Evolutionary conservation across 139 green algal species (phyloP).

Genomic region (Tetradesmus obliquus): DNA sequence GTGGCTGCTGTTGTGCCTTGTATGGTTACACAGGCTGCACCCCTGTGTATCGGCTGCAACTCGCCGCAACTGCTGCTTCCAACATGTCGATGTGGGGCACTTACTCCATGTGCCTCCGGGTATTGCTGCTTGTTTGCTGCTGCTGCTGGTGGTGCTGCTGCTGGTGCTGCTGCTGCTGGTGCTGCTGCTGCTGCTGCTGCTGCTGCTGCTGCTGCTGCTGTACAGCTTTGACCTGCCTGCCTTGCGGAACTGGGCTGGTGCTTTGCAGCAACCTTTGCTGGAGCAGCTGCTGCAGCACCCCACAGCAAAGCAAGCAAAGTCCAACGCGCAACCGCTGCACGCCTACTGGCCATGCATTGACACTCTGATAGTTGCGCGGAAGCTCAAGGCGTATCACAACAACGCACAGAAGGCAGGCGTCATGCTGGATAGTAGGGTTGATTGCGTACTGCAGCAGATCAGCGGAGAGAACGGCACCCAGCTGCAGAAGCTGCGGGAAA

Average conservation of each 20-base stretch:
- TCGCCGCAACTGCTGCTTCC: no score
- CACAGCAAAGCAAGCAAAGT: no score
- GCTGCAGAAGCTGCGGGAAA: background rate
- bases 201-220: background rate
- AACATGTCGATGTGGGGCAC: no score
- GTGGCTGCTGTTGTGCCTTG: no score
- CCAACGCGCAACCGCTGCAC: background rate
- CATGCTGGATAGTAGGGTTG: background rate
- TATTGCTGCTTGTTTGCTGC: background rate
- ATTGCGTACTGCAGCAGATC: background rate
- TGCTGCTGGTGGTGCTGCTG: background rate
- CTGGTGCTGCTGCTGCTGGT: background rate
- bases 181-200: background rate
- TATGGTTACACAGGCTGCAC: no score
- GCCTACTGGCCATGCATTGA: background rate
- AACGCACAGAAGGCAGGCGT: background rate
- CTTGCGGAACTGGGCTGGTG: background rate
- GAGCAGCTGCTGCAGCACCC: background rate
- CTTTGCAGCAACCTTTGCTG: background rate
- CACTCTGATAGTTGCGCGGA: background rate
- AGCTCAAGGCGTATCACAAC: background rate
- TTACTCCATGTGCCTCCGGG: no score
- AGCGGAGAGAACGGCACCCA: background rate
- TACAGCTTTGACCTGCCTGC: background rate
- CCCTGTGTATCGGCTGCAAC: no score